These are phyloP conservation scores for Leishmania gerbilli DNA, from an alignment of 208 protist species.

Conservation along the genomic window DNA sequence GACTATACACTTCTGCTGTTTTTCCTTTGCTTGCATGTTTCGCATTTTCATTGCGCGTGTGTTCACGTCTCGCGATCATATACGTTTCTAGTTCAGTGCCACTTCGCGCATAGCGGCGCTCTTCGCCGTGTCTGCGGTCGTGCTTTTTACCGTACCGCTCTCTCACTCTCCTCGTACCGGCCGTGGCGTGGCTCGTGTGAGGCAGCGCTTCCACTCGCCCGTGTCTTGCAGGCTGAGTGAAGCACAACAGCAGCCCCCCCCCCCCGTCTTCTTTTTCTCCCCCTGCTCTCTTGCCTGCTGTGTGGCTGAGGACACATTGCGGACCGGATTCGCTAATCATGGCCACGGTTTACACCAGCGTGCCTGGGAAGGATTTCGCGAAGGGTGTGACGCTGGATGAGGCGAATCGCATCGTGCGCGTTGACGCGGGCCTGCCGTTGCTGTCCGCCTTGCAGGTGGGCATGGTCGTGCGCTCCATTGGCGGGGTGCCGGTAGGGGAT, in stretches of 20 bases:
- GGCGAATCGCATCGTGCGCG: conserved; percentile 51
- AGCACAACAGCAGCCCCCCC: too few species aligned
- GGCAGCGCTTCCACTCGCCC: conserved; percentile 7
- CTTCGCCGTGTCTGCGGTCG: neutral
- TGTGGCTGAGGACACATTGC: conserved; percentile 1
- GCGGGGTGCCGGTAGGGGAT: conserved; percentile 54
- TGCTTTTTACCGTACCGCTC: neutral
- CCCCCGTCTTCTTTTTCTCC: neutral
- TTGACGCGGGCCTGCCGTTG: conserved; percentile 40
- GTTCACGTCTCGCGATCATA: neutral
- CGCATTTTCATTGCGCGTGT: neutral
- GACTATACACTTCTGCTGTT: neutral
- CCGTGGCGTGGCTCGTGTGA: neutral
- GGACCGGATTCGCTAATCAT: conserved; percentile 7
- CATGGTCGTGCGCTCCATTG: conserved; percentile 83
- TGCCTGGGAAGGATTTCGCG: conserved; percentile 55
- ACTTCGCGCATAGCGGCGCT: neutral
- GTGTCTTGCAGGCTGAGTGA: neutral
- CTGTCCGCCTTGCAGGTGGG: conserved; percentile 46
- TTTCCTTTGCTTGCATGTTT: neutral
- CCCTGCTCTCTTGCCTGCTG: conserved; percentile 1
- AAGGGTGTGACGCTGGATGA: conserved; percentile 52
- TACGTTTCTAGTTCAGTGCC: neutral
- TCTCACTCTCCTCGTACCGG: neutral
- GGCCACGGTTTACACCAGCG: conserved; percentile 54